Conservation (phyloP, 345 rosid genomes). For the rapeseed (Brassica napus) region Da-Ae NC_063437.1:14972501-14973000, state of each 20-base stretch:
- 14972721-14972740: constrained; percentile 92
- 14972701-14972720: constrained; percentile 85
- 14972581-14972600: not conserved
- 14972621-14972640: constrained; percentile 14
- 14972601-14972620: not conserved
- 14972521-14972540: constrained; percentile 83
- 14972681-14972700: constrained; percentile 69
- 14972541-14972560: constrained; percentile 67
- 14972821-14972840: constrained; percentile 68
- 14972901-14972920: constrained; percentile 46
- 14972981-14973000: constrained; percentile 38
- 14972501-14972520: constrained; percentile 59
- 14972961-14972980: constrained; percentile 6
- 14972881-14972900: constrained; percentile 27
- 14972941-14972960: not conserved
- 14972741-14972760: constrained; percentile 47
- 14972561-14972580: constrained; percentile 42
- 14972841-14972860: constrained; percentile 81
- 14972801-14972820: not conserved
- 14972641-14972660: not conserved
- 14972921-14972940: not conserved
- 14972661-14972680: constrained; percentile 59
- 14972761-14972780: not conserved
- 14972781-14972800: not conserved
- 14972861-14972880: constrained; percentile 46